Evolutionary conservation across 495 filamentous ascomycete species (phyloP), one percentile per base, ranked within the genome.

Genomic region (Diplogelasinospora grovesii): DNA sequence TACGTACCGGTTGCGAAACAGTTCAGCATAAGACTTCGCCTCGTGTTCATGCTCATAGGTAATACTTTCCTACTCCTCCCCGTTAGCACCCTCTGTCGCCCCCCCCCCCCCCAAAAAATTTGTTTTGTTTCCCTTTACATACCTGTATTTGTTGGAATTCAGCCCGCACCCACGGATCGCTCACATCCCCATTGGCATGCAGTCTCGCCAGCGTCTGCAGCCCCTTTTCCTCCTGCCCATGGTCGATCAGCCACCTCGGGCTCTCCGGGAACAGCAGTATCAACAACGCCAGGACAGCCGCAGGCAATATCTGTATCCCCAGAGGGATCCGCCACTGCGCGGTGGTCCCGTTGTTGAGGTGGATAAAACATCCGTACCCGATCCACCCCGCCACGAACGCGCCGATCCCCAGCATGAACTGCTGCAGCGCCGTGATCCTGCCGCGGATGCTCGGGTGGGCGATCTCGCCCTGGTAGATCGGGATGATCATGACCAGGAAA

Each of bases 291-390:
- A 73, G 56, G 7, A 73, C 39, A 3, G 69, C 34, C 1, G 69
- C 66, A 7, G 56, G 54, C 3, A 48, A 5, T 2, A 74, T 59
- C 45, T 78, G 74, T 28, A 78, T 71, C 2, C 73, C 76, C 13
- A 77, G 57, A 0, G 74, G 74, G 23, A 78, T 61, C 4, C 74
- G 63, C 76, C 74, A 77, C 61, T 77, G 71, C 28, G 45, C 43
- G 14, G 50, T 60, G 9, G 6, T 3, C 4, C 46, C 36, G 18
- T 66, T 20, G 0, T 53, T 43, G 29, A 58, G 34, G 41, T 59
- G 65, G 35, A 68, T n/a, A n/a, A n/a, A n/a, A n/a, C n/a, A 75
- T 1, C 70, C 71, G 25, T 74, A 74, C 21, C 74, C 68, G n/a
- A 74, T 67, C 23, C 65, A 57, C n/a, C 39, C 42, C 1, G 45